Evolutionary conservation across 1,284 basidiomycete species (phyloP), one percentile per base, ranked within the genome.

Genomic region (Heterobasidion occidentale): DNA sequence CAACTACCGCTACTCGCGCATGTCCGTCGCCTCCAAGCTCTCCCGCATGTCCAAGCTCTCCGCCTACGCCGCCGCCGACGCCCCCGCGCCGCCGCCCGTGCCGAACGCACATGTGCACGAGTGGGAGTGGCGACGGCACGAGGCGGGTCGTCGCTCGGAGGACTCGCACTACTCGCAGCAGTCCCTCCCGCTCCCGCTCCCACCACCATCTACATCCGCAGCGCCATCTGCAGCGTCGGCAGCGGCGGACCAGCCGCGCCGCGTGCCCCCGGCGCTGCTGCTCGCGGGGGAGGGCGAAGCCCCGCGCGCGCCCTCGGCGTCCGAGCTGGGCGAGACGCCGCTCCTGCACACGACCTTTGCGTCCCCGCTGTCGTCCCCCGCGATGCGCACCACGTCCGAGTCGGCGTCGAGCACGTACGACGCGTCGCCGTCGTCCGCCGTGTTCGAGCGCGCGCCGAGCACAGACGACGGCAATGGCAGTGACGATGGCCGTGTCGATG

Each of bases 1-100:
- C 64, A 78, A 85, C 59, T 89, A 89, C 63, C 78, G 85, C 2
- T 89, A 88, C 62, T 87, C 85, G 7, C 72, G 84, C 7, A 77
- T 77, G 56, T 87, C 85, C 0, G 71, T 81, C 58, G 68, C 72
- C 2, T 77, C 75, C 51, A 73, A 71, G 60, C 70, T 71, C 35
- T 68, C 69, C 19, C 66, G 61, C 20, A 70, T 71, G 36, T 68
- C 69, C 6, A 66, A 65, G 53, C 65, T 64, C 2, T 70, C 69
- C 3, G 60, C 66, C 55, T 59, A 65, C 57, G 66, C 67, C 1
- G 58, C 59, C 4, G 27, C 27, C 4, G 60, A 65, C 55, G 58
- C 65, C 56, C 66, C 67, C 0, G 58, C n/a, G 12, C 38, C 38
- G 11, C 74, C 74, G 1, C 74, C 73, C 0, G 61, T 74, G 3